Conservation (phyloP, 805 yeast species). For the Zygotorulaspora florentina region DNA sequence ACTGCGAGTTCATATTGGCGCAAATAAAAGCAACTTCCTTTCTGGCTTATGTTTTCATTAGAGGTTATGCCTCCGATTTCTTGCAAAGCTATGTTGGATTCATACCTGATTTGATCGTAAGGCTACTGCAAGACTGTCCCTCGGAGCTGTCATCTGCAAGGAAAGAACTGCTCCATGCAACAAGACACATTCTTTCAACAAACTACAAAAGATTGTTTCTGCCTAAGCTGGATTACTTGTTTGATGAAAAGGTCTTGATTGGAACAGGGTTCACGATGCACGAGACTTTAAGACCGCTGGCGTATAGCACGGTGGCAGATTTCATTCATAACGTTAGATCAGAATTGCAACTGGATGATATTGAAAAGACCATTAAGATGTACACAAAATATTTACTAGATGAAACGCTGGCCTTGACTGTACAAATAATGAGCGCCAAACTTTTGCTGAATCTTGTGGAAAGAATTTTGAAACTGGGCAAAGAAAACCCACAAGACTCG, state of each 20-base stretch:
- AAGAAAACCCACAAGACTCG: conserved; percentile 67
- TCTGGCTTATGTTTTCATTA: conserved; percentile 82
- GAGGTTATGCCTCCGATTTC: conserved; percentile 72
- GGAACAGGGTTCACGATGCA: conserved; percentile 91
- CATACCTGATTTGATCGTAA: conserved; percentile 82
- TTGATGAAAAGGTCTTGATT: conserved; percentile 81
- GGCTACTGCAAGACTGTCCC: conserved; percentile 92
- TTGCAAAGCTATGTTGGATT: conserved; percentile 50
- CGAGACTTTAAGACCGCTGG: conserved; percentile 87
- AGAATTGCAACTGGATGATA: conserved; percentile 75
- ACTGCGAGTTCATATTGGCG: conserved; percentile 83
- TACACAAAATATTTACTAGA: conserved; percentile 81
- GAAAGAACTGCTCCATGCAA: conserved; percentile 88
- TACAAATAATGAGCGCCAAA: conserved; percentile 95
- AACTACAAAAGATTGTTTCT: conserved; percentile 77
- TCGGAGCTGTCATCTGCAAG: conserved; percentile 87
- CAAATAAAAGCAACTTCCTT: conserved; percentile 97
- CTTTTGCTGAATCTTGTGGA: conserved; percentile 83
- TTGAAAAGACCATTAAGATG: conserved; percentile 80
- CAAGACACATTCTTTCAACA: conserved; percentile 90
- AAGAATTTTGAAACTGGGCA: conserved; percentile 65
- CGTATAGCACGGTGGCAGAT: conserved; percentile 94
- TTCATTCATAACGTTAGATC: conserved; percentile 87
- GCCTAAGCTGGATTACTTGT: conserved; percentile 77
- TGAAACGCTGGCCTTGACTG: conserved; percentile 75